Evolutionary conservation across 116 monocot genomes (phyloP).

Genomic region (Papilionanthe hybrid): DNA sequence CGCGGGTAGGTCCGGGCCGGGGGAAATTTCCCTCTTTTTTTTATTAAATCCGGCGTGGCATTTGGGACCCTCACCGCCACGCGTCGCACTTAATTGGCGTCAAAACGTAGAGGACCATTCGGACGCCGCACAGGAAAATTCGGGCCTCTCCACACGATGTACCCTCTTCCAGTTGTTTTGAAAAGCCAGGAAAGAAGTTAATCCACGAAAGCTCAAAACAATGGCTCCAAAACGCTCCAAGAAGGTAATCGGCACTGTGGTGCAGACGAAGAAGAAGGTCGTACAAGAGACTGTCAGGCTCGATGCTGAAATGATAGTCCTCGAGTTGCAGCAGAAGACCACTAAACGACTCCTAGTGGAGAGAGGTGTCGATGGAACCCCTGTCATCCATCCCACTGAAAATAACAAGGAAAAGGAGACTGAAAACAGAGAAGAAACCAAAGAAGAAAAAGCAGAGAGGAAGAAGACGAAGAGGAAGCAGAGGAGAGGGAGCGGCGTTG

Average conservation of each 20-base stretch:
- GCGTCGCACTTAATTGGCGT: no score
- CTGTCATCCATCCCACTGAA: neutral
- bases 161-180: neutral
- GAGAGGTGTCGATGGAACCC: neutral
- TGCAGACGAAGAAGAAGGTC: neutral
- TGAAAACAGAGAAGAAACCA: neutral
- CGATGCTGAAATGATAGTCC: neutral
- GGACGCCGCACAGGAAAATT: no score
- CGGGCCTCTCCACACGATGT: neutral
- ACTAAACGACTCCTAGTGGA: neutral
- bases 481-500: no score
- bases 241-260: neutral
- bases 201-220: neutral
- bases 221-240: constrained; percentile 1
- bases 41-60: no score
- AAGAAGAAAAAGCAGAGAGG: no score
- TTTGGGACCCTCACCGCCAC: no score
- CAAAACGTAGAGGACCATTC: no score
- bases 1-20: no score
- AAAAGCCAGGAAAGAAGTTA: neutral
- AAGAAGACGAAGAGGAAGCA: no score
- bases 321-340: neutral
- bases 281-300: neutral
- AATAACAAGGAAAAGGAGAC: neutral
- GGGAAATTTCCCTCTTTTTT: no score